Base-by-base conservation (phyloP, 192 early-diverging fungal species). In the Coemansia sp. region DNA sequence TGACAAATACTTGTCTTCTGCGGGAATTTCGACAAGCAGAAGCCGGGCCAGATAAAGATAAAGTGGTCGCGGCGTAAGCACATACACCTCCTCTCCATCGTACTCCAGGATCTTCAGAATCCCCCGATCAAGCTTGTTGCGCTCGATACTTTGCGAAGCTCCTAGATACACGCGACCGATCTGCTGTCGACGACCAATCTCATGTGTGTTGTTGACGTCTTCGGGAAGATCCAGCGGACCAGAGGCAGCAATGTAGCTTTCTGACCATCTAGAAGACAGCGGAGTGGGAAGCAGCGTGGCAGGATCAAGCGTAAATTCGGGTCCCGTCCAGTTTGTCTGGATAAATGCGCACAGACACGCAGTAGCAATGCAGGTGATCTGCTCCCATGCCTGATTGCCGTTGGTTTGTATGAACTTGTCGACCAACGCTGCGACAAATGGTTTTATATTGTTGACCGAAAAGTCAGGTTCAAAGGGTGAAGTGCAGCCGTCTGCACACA, bases 311-410 rank as follows among this genome's bases (percentile, higher is more conserved):
- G 75, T 73, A 11, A 96, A 49, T 7, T 80, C 68, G 8, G 96
- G 96, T 6, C 96, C 96, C 1, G 96, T 98, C 92, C 93, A 96
- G 61, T 86, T 88, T 40, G 85, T 80, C 80, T 98, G 95, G 18
- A 95, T 67, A 82, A 98, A 98, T 18, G 86, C 80, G 37, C 89
- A 88, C n/a, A 98, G 82, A 40, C 84, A 84, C 2, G 91, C 89
- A 21, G 89, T 85, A 41, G 85, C 92, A 11, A 95, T 67, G 56
- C 64, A 21, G 18, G 71, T 73, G n/a, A 81, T 65, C 60, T 72
- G 61, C 2, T 18, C 5, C 73, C 73, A 76, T 3, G 54, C 63
- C 18, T 51, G 26, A 36, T 71, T 26, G 6, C 73, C 71, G 10
- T 60, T 58, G 37, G 61, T 64, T 18, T 43, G 13, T 7, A 63